phyloP scores from a whole-genome alignment of 345 rosid genomes.

The Eucalyptus sp. region DNA sequence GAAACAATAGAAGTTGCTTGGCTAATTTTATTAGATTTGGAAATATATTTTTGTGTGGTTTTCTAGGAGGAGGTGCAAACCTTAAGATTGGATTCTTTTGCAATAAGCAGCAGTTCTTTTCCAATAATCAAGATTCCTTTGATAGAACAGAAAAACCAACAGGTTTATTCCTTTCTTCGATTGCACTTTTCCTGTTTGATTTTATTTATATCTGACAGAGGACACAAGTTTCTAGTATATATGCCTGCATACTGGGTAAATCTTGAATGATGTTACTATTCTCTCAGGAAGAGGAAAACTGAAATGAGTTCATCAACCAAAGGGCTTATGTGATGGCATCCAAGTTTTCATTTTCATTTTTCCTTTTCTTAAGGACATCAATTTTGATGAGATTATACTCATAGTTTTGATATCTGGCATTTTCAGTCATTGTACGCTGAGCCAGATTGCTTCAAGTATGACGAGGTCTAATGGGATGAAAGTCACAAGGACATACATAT shows the following conservation, averaged over 20 bases:
- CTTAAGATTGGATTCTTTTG: not conserved
- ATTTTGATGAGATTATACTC: not conserved
- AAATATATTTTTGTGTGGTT: not conserved
- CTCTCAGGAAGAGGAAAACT: not conserved
- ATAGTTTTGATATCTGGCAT: not conserved
- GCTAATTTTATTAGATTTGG: not conserved
- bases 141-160: not conserved
- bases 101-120: not conserved
- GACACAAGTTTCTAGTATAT: not conserved
- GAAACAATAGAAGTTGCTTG: not conserved
- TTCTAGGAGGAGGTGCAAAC: not conserved
- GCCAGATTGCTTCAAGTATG: slow-evolving; percentile 15
- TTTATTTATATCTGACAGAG: not conserved
- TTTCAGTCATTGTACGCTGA: not conserved
- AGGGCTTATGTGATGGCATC: not conserved
- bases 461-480: slow-evolving; percentile 48
- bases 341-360: not conserved
- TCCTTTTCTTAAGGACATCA: not conserved
- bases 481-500: slow-evolving; percentile 46
- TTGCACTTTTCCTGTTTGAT: not conserved
- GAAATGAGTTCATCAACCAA: not conserved
- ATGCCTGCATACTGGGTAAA: not conserved
- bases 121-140: not conserved
- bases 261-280: not conserved
- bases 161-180: not conserved